Evolutionary conservation across 164 flowering plant genomes (phyloP), one percentile per base, ranked within the genome.

Genomic region (Berberis thunbergii): DNA sequence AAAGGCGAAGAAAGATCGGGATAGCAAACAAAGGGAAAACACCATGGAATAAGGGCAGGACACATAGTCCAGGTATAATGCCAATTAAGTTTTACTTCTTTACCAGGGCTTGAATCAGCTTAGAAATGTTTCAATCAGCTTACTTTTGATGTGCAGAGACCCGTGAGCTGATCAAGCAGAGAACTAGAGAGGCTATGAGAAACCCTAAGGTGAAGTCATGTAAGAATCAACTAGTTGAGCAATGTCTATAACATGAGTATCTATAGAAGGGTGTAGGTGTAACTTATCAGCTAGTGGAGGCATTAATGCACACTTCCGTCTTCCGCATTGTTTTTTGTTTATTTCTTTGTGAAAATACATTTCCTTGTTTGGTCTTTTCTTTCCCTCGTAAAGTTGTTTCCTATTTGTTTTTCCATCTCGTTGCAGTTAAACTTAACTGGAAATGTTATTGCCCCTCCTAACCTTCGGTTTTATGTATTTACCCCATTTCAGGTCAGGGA

Each of bases 121-220:
- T 60, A 7, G 39, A 38, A 43, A 7, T 2, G 39, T 49, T 50
- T 7, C 10, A 7, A 7, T 61, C 41, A 42, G 26, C 64, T 9
- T 41, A 10, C 61, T 39, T 64, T 10, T 65, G 44, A 54, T 62
- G 4, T 76, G 54, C 74, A 89, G 98, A 83, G 73, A 87, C 95
- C 70, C 78, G 91, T 12, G 80, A 74, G 63, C 75, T 68, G 69
- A 89, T 92, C 79, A 87, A 75, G 69, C 79, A 75, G 70, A 84
- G 83, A 77, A 92, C 95, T 9, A 79, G 74, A 68, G 95, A 86
- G 77, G 96, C 96, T 72, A 66, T 89, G 77, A 87, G 72, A 64
- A 80, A 89, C 69, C 96, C 96, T 80, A 83, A 89, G 98, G 96
- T 92, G 89, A 89, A 84, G 95, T 86, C 83, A 79, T 82, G 91